Conservation (phyloP, 352 stramenopile genomes). For the Globisporangium recalcitrans region DNA sequence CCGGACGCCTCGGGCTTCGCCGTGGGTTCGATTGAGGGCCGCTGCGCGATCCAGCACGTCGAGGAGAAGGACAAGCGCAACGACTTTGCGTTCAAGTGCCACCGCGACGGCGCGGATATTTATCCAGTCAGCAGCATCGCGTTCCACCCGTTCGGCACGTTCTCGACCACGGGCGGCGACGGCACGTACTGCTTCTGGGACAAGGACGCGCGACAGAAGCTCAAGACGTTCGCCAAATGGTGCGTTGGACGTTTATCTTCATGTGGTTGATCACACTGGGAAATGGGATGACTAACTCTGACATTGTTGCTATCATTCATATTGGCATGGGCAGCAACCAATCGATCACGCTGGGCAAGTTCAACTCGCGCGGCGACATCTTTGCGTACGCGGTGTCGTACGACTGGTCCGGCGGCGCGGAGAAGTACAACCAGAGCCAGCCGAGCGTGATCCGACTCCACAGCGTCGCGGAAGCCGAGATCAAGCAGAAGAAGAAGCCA, state of each 20-base stretch:
- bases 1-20: constrained; percentile 86
- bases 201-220: constrained; percentile 95
- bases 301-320: not conserved
- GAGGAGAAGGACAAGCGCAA: constrained; percentile 78
- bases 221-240: constrained; percentile 89
- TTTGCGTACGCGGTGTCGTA: constrained; percentile 96
- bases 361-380: constrained; percentile 92
- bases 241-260: constrained; percentile 18
- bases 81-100: constrained; percentile 92
- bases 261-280: too few species aligned
- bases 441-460: constrained; percentile 93
- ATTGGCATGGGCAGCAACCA: constrained; percentile 47
- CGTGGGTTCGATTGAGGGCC: constrained; percentile 89
- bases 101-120: constrained; percentile 84
- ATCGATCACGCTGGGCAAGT: constrained; percentile 88
- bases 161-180: constrained; percentile 93
- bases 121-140: constrained; percentile 88
- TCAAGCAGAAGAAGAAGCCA: constrained; percentile 94
- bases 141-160: constrained; percentile 93
- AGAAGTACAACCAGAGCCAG: constrained; percentile 83
- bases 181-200: constrained; percentile 98
- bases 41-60: constrained; percentile 88
- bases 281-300: not conserved
- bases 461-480: constrained; percentile 89
- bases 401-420: constrained; percentile 94